Evolutionary conservation across 176 grass and related monocot genomes (phyloP).

Genomic region (Avena insularis): DNA sequence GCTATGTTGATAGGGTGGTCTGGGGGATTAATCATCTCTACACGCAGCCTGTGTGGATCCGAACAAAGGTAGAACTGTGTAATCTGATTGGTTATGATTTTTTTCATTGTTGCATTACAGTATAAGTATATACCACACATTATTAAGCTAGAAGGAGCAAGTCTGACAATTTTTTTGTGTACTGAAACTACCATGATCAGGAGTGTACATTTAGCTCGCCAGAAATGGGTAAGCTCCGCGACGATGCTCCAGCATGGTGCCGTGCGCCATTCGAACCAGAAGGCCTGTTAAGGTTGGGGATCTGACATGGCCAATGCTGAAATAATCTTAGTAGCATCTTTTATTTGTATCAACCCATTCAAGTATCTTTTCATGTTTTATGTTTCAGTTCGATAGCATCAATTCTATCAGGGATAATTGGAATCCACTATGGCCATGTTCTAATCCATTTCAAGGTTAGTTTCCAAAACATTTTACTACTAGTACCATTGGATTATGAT

Average conservation of each 20-base stretch:
- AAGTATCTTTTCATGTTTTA: background rate
- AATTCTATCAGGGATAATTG: slow-evolving; percentile 60
- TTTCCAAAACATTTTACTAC: background rate
- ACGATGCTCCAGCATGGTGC: slow-evolving; percentile 64
- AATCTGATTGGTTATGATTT: background rate
- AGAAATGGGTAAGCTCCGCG: slow-evolving; percentile 47
- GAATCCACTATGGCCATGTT: slow-evolving; percentile 63
- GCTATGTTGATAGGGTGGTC: slow-evolving; percentile 65
- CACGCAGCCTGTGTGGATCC: slow-evolving; percentile 68
- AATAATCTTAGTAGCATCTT: background rate
- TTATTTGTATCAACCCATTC: background rate
- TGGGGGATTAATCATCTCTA: slow-evolving; percentile 79
- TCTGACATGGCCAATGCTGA: background rate
- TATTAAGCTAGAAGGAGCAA: background rate
- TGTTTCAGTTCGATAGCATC: slow-evolving; percentile 55
- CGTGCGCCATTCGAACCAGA: slow-evolving; percentile 73
- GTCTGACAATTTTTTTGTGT: background rate
- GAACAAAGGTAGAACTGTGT: slow-evolving; percentile 51
- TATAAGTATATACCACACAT: background rate
- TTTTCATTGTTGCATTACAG: background rate
- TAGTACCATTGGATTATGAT: background rate
- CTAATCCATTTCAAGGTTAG: slow-evolving; percentile 62
- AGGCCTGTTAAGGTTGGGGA: slow-evolving; percentile 65
- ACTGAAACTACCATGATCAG: slow-evolving; percentile 17
- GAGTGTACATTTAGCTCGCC: slow-evolving; percentile 64